These are phyloP conservation scores for Medakamo hakoo DNA, from an alignment of 139 green algal species.

Conservation along the genomic window DNA sequence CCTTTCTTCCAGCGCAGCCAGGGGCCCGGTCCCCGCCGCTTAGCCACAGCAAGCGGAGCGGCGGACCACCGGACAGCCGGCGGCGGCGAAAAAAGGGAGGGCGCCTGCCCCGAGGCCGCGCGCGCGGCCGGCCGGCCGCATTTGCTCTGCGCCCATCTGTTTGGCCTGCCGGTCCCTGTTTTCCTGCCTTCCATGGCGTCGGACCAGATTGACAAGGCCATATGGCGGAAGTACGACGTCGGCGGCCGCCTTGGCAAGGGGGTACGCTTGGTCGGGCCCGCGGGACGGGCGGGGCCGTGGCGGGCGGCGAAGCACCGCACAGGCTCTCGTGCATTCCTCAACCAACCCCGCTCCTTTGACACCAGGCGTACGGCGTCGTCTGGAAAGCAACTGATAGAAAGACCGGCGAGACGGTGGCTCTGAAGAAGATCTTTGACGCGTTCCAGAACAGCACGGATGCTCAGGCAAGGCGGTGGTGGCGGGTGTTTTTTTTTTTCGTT, in stretches of 20 bases:
- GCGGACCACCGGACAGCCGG: too few species aligned
- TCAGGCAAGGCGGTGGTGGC: conserved; percentile 38
- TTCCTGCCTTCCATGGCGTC: not conserved
- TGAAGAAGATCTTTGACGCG: conserved; percentile 98
- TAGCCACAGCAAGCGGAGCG: too few species aligned
- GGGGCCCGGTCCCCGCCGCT: too few species aligned
- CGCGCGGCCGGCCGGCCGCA: too few species aligned
- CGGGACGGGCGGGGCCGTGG: not conserved
- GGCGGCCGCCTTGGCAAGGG: conserved; percentile 5
- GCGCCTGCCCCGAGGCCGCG: too few species aligned
- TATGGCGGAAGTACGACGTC: not conserved
- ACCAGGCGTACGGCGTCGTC: conserved; percentile 94
- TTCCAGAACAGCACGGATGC: conserved; percentile 96
- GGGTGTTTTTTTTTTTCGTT: not conserved
- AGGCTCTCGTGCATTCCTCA: not conserved
- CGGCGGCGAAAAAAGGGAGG: too few species aligned
- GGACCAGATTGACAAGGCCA: not conserved
- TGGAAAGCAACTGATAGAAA: conserved; percentile 89
- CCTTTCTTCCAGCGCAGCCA: too few species aligned
- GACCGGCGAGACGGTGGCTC: conserved; percentile 56
- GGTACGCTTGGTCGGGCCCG: conserved; percentile 14
- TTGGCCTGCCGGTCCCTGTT: too few species aligned
- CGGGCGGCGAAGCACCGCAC: not conserved
- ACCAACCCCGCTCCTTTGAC: not conserved
- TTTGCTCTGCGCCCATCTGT: too few species aligned